Evolutionary conservation across 805 yeast genomes (phyloP), one percentile per base, ranked within the genome.

Genomic region (Tanozyma kutaoensis): DNA sequence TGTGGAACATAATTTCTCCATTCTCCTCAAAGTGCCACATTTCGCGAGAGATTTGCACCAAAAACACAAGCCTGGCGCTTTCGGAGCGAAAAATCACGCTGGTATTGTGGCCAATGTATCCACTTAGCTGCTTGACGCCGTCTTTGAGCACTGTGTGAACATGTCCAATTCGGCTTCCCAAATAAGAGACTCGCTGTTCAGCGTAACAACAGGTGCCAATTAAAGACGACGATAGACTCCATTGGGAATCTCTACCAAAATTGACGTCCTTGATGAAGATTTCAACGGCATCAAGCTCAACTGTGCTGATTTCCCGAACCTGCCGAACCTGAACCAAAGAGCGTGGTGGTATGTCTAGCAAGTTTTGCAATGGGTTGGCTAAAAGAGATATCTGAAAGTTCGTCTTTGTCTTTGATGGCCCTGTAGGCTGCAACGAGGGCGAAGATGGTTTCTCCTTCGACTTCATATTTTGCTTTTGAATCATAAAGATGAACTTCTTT

Each of bases 1-100:
- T 82, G 48, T 86, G 88, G 48, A 88, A 88, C 69, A 84, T 70
- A 28, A 86, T 79, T 44, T 88, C 96, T 2, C 98, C 98, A 37
- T 79, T 79, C 43, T 86, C 95, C 50, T 91, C 97, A 50, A 91
- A 91, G 48, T 85, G 84, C 93, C 96, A 91, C 96, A 91, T 91
- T 43, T 91, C 99, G 22, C 78, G 68, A 1, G 96, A 80, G 34
- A 86, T 72, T 46, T 91, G 98, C 27, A 91, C 73, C 35, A 91
- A 60, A 26, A 86, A 79, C 11, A 82, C 69, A 30, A 88, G 56
- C 30, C 79, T 70, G 2, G 96, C 93, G 22, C 94, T 76, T 42
- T 88, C 96, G 2, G 96, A 84, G 25, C 99, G 65, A 47, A 80
- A 88, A 0, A 85, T 81, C 16, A 91, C 55, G 37, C 76, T 77